Conservation (phyloP, 2,329 filamentous ascomycete genomes). For the Malbranchea cinnamomea region DNA sequence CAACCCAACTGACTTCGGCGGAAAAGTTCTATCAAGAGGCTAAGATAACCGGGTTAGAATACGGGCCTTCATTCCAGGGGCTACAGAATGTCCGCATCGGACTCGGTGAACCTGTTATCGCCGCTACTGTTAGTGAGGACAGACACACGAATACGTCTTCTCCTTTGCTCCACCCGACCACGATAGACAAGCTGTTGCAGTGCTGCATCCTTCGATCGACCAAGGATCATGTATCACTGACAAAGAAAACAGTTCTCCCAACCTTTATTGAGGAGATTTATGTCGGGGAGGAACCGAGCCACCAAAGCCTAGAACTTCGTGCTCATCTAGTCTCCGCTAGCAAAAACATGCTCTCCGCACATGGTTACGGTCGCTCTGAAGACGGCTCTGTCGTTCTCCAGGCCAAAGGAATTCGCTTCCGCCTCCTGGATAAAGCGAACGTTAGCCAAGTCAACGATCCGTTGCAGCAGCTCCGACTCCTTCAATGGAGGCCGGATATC, state of each 20-base stretch:
- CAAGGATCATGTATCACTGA: constrained; percentile 1
- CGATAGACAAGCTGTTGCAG: constrained; percentile 2
- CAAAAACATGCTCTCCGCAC: too few relatives aligned
- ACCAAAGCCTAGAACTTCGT: too few relatives aligned
- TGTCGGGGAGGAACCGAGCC: too few relatives aligned
- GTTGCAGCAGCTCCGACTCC: neutral
- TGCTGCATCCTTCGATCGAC: neutral
- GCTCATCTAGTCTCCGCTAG: too few relatives aligned
- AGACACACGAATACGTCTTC: neutral
- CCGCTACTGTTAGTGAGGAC: constrained; percentile 9
- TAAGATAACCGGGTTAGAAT: constrained; percentile 4
- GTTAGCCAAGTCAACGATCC: neutral
- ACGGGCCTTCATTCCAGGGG: constrained; percentile 4
- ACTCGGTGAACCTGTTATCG: constrained; percentile 4
- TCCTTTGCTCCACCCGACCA: constrained; percentile 2
- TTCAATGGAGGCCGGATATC: neutral
- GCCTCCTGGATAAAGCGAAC: too few relatives aligned
- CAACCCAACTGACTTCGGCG: too few relatives aligned
- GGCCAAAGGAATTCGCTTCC: neutral
- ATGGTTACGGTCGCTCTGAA: too few relatives aligned
- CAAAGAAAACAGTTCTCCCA: too few relatives aligned
- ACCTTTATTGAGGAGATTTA: too few relatives aligned
- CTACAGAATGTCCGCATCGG: neutral
- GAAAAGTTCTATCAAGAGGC: too few relatives aligned
- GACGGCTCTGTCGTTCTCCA: neutral